These are phyloP conservation scores for Prunus davidiana DNA, from an alignment of 306 rosid genomes.

Conservation along the genomic window DNA sequence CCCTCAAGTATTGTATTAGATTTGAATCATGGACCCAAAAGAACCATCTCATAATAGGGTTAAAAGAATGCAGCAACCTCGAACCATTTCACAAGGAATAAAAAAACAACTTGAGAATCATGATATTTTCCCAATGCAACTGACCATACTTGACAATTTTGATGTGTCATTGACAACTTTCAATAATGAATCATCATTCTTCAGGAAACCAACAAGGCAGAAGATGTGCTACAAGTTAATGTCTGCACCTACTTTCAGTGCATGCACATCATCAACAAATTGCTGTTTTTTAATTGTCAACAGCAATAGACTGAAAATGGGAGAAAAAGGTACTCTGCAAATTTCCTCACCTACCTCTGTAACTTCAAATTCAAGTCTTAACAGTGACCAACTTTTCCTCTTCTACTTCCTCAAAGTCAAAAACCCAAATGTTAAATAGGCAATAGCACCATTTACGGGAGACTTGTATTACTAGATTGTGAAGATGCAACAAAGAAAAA, in stretches of 20 bases:
- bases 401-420: not conserved
- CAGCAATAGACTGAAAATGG: not conserved
- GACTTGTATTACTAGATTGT: not conserved
- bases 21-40: not conserved
- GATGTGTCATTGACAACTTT: not conserved
- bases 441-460: not conserved
- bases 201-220: constrained; percentile 22
- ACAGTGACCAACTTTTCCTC: not conserved
- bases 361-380: not conserved
- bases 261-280: constrained; percentile 10
- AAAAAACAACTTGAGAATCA: not conserved
- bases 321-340: not conserved
- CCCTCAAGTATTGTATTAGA: not conserved
- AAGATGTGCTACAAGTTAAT: constrained; percentile 18
- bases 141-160: not conserved
- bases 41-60: not conserved
- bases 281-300: not conserved
- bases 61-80: not conserved
- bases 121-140: not conserved
- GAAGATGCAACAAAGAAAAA: not conserved
- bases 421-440: not conserved
- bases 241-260: constrained; percentile 14
- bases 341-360: not conserved
- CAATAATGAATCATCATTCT: constrained; percentile 1
- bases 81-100: not conserved